Base-by-base conservation (phyloP, 2,329 filamentous ascomycete species). In the Leptographium radiaticola region DNA sequence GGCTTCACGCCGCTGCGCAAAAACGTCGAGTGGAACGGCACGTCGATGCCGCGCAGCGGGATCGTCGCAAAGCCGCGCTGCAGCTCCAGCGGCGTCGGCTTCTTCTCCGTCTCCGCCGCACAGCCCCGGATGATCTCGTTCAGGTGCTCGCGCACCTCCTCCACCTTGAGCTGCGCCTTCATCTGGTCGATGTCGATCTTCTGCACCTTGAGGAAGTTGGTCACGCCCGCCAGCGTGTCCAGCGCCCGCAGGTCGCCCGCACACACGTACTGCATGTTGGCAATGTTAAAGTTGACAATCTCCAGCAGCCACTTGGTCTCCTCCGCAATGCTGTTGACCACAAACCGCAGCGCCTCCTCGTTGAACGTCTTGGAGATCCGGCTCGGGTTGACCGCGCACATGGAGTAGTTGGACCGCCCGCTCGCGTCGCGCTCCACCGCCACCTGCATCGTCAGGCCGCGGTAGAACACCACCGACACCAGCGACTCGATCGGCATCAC, bases 401-500 rank as follows among this genome's bases (percentile, higher is more conserved):
- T 98, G 58, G 87, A 90, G 77, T 98, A 98, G 77, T 97, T 97
- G 62, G 90, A 96, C 54, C 93, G 87, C 40, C 93, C 93, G 59
- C 81, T 76, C 56, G 85, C 90, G 68, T 98, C 93, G 67, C 93
- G 89, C 75, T 97, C 93, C 59, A 98, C 93, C 30, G 93, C 93
- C 49, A 98, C 93, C 72, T 98, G 93, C 93, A 98, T 98, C 25
- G 93, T 98, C 65, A 98, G 75, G 65, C 93, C 93, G 70, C 93
- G 89, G 75, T 98, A 98, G 79, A 98, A 98, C 53, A 98, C 94
- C 48, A 98, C 93, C 0, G 93, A 97, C 2, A 98, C 93, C 68
- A 98, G 77, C 62, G 86, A 93, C 76, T 98, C 93, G 64, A 98
- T 98, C n/a, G 94, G 93, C 88, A 98, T 95, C 67, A 98, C 93